Percentiles rank a stretch among this genome's conserved stretches.
Conservation (phyloP, 345 rosid genomes). For the Eucalyptus tenuipes region DNA sequence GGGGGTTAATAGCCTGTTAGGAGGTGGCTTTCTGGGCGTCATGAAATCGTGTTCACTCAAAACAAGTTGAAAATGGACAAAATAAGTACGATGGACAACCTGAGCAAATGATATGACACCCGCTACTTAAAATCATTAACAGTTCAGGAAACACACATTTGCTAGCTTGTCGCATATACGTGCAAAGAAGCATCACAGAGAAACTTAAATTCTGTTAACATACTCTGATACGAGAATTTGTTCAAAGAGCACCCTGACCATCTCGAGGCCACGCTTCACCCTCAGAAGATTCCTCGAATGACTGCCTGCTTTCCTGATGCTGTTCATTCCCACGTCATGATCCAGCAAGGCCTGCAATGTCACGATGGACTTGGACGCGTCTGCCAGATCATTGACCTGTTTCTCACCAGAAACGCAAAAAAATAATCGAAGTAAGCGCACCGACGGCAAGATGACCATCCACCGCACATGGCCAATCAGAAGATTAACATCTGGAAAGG, state of each 20-base stretch:
- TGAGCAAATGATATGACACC: background rate
- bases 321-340: conserved; percentile 34
- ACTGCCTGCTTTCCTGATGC: conserved; percentile 69
- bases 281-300: conserved; percentile 82
- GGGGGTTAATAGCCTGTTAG: background rate
- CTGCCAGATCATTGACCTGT: conserved; percentile 72
- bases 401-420: background rate
- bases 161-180: rapidly evolving
- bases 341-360: conserved; percentile 49
- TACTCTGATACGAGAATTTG: conserved; percentile 63
- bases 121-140: background rate
- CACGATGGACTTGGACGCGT: conserved; percentile 53
- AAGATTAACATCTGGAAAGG: background rate
- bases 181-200: background rate
- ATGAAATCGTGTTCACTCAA: background rate
- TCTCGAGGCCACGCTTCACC: conserved; percentile 94
- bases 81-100: background rate
- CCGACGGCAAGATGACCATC: background rate
- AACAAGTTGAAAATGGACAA: background rate
- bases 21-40: background rate
- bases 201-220: background rate
- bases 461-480: too few species aligned
- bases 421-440: background rate
- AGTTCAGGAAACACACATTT: background rate
- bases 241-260: conserved; percentile 84